These are phyloP conservation scores for Clarireedia sp. DNA, from an alignment of 2,329 filamentous ascomycete species.

Conservation along the genomic window DNA sequence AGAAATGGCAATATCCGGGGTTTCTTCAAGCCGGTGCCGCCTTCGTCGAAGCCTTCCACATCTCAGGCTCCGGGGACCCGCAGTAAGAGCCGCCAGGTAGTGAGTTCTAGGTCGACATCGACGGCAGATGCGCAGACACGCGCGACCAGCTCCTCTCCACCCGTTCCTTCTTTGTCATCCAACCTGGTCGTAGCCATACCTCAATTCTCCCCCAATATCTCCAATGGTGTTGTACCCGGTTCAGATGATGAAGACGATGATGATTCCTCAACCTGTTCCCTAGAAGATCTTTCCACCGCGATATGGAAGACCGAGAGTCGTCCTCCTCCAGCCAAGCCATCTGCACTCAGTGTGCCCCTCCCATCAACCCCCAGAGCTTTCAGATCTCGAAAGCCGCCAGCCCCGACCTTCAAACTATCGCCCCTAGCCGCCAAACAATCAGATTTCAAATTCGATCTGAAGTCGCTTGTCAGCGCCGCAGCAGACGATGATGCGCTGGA, in stretches of 20 bases:
- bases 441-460: conserved; percentile 57
- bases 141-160: background rate
- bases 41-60: background rate
- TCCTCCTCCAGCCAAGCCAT: background rate
- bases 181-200: background rate
- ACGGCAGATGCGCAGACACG: background rate
- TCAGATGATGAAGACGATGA: conserved; percentile 61
- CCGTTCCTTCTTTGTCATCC: background rate
- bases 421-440: conserved; percentile 34
- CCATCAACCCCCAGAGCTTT: conserved; percentile 12
- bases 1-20: conserved; percentile 1
- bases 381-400: conserved; percentile 10
- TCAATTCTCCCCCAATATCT: background rate
- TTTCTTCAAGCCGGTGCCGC: conserved; percentile 3
- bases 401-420: conserved; percentile 38
- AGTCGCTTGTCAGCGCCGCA: conserved; percentile 52
- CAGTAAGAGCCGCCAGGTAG: background rate
- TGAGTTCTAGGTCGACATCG: background rate
- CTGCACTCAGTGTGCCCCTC: too few species aligned
- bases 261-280: conserved; percentile 40
- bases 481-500: conserved; percentile 51
- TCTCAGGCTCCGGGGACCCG: background rate
- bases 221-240: conserved; percentile 45
- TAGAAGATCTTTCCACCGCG: conserved; percentile 42
- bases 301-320: conserved; percentile 11